Base-by-base conservation (phyloP, 768 basidiomycete species). In the Imleria badia region DNA sequence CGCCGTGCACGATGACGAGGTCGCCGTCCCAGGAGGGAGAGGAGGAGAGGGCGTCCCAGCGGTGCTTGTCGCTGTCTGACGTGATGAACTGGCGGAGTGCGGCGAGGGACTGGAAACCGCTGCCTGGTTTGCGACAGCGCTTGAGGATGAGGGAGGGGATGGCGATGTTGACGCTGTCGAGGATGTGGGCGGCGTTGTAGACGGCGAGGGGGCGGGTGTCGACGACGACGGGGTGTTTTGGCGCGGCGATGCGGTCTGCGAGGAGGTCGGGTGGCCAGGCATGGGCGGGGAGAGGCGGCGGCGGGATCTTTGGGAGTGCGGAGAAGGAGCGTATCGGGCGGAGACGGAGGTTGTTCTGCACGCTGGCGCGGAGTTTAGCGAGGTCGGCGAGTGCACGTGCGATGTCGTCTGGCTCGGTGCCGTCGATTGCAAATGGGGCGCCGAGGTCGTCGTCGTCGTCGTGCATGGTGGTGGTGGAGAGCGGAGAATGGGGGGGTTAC, bases 101-200 rank as follows among this genome's bases (percentile, higher is more conserved):
- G 59, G 86, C 81, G 44, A 91, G 73, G 30, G 79, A 79, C 51
- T 81, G 83, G 60, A 91, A 82, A 2, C 81, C 84, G 59, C 80
- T 83, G 31, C 81, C 84, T 3, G 86, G 82, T 66, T 89, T 90
- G 56, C 84, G 78, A 59, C 81, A 87, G 19, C 94, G 85, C 70
- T 93, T 94, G 61, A 94, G 83, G 64, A 97, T 93, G 64, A 97
- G 83, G 23, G 91, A 89, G 0, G 94, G 94, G 40, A 97, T 89
- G 31, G 87, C 87, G 45, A 97, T 79, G 71, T 94, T 94, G 55
- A 93, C 81, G 68, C 86, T 89, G 60, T 84, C 75, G 36, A 75
- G 67, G 48, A 97, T 71, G 68, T 85, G 90, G 52, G 78, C 79
- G 3, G 82, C 73, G 34, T 85, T 75, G 73, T 85, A 91, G 11